Conservation (phyloP, 2,329 filamentous ascomycete species). For the Fusarium decemcellulare region DNA sequence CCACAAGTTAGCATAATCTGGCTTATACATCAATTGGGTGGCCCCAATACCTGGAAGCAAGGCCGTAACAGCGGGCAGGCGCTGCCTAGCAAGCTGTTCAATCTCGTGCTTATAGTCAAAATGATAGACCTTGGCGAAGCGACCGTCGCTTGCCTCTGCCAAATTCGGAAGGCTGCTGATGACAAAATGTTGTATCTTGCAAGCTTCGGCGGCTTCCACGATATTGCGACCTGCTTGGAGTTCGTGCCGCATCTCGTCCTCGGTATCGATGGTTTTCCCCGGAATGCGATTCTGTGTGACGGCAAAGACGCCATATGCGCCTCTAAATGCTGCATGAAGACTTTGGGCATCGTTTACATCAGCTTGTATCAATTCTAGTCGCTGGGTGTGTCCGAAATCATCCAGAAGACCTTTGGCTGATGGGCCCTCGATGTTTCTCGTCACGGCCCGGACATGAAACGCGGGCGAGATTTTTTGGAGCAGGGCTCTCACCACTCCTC, state of each 20-base stretch:
- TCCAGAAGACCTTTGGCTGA: not conserved
- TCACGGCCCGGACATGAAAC: not conserved
- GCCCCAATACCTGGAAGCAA: slow-evolving; percentile 21
- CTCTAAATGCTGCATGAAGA: slow-evolving; percentile 4
- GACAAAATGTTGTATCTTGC: slow-evolving; percentile 30
- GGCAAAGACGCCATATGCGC: slow-evolving; percentile 31
- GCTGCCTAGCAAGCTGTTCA: slow-evolving; percentile 16
- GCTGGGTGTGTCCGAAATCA: not conserved
- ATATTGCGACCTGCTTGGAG: slow-evolving; percentile 29
- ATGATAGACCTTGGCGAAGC: slow-evolving; percentile 24
- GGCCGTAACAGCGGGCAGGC: slow-evolving; percentile 18
- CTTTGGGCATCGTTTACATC: slow-evolving; percentile 26
- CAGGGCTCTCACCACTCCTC: not conserved
- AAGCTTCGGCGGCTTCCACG: slow-evolving; percentile 21
- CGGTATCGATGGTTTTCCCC: slow-evolving; percentile 13
- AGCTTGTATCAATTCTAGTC: not conserved
- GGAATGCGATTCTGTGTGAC: slow-evolving; percentile 19
- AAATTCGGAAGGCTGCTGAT: slow-evolving; percentile 32
- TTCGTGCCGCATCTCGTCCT: slow-evolving; percentile 30
- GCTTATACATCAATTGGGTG: not conserved
- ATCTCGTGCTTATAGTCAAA: slow-evolving; percentile 30
- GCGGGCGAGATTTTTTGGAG: not conserved
- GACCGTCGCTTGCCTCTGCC: slow-evolving; percentile 7
- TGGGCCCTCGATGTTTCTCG: not conserved
- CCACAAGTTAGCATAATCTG: not conserved